These are phyloP conservation scores for Cryptosporidium tyzzeri DNA, from an alignment of 169 alveolate species.

Conservation along the genomic window DNA sequence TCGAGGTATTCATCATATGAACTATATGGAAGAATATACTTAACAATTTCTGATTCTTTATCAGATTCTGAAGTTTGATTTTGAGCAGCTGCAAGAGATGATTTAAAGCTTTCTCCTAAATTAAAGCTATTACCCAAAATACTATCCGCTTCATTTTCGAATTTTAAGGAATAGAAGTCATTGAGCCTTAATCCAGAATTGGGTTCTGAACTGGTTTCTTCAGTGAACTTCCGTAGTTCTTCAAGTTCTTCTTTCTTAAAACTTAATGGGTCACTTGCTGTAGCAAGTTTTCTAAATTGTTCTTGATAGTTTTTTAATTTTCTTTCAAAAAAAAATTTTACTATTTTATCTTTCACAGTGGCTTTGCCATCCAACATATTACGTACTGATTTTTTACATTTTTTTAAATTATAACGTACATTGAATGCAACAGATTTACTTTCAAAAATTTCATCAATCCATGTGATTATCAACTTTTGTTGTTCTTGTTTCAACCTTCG, in stretches of 20 bases:
- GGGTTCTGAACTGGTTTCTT: neutral
- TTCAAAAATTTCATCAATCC: conserved; percentile 37
- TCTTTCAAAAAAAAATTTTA: neutral
- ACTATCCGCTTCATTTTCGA: neutral
- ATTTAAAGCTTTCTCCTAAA: neutral
- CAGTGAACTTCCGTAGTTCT: neutral
- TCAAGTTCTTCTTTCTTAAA: conserved; percentile 16
- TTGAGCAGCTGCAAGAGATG: neutral
- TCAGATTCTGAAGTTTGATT: neutral
- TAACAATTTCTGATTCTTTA: neutral
- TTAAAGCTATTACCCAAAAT: neutral
- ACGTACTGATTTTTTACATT: conserved; percentile 9
- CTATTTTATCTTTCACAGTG: neutral
- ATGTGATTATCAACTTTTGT: neutral
- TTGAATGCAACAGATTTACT: neutral
- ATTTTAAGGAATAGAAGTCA: neutral
- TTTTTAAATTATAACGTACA: conserved; percentile 26
- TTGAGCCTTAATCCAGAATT: neutral
- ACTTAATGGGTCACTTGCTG: neutral
- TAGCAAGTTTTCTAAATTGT: neutral
- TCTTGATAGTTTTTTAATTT: neutral
- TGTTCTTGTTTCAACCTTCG: conserved; percentile 20
- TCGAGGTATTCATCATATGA: conserved; percentile 12
- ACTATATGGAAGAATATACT: neutral
- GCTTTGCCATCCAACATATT: neutral